Evolutionary conservation across 2,329 filamentous ascomycete genomes (phyloP).

Genomic region (Cladosporium sp.): DNA sequence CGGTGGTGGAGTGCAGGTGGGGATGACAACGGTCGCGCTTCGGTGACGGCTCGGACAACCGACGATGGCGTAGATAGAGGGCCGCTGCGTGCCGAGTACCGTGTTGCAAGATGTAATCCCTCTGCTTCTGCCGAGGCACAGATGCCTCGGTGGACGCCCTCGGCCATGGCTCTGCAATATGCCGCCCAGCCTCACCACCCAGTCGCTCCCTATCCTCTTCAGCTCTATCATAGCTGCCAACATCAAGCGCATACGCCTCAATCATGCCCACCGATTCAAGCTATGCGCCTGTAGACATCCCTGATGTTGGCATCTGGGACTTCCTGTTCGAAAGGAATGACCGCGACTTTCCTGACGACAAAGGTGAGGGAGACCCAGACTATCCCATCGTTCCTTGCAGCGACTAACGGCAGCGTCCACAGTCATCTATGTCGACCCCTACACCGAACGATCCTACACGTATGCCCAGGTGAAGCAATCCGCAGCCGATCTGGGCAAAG

Average conservation of each 20-base stretch:
- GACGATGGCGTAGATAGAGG: too few species aligned
- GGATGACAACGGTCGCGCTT: too few species aligned
- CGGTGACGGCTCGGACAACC: too few species aligned
- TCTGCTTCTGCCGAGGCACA: too few species aligned
- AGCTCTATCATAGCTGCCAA: background rate
- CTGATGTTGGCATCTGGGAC: conserved; percentile 69
- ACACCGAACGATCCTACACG: conserved; percentile 64
- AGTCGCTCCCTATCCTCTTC: background rate
- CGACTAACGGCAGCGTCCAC: conserved; percentile 1
- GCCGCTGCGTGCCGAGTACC: too few species aligned
- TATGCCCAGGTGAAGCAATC: conserved; percentile 59
- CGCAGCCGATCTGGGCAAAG: conserved; percentile 71
- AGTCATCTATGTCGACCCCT: conserved; percentile 75
- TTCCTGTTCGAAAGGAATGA: conserved; percentile 68
- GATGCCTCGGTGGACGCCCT: too few species aligned
- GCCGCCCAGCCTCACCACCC: background rate
- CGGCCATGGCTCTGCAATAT: too few species aligned
- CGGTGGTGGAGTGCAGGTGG: too few species aligned
- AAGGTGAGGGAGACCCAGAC: conserved; percentile 47
- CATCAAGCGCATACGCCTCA: too few species aligned
- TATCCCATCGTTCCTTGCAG: too few species aligned
- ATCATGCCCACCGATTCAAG: conserved; percentile 66
- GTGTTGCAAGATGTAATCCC: too few species aligned
- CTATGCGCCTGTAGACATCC: conserved; percentile 61
- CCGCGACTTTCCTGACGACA: conserved; percentile 61